Conservation (phyloP, 495 filamentous ascomycete genomes). For the Gamarada debralockiae region DNA sequence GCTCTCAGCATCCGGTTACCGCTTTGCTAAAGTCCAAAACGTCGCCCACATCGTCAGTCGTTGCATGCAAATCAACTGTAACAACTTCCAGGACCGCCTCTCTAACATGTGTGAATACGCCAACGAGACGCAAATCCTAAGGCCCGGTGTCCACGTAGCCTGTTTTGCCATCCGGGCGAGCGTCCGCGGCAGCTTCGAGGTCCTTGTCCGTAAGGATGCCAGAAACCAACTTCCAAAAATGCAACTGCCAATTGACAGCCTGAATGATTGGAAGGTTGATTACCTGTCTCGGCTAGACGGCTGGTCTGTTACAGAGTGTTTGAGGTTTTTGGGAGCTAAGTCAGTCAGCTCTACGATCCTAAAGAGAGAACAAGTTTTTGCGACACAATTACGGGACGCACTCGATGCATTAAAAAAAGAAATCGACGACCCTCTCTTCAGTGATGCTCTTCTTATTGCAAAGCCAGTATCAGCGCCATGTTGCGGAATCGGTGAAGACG, state of each 20-base stretch:
- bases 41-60: slow-evolving; percentile 63
- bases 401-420: slow-evolving; percentile 35
- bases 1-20: slow-evolving; percentile 64
- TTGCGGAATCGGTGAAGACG: slow-evolving; percentile 16
- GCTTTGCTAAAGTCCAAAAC: slow-evolving; percentile 67
- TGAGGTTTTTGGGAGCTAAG: slow-evolving; percentile 9
- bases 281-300: slow-evolving; percentile 24
- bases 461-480: slow-evolving; percentile 38
- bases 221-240: slow-evolving; percentile 67
- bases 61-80: slow-evolving; percentile 64
- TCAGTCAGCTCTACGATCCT: background rate
- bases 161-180: slow-evolving; percentile 71
- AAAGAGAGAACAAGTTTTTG: slow-evolving; percentile 31
- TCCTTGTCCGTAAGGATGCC: slow-evolving; percentile 62
- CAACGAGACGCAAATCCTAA: slow-evolving; percentile 43
- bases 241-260: slow-evolving; percentile 49
- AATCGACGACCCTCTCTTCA: slow-evolving; percentile 38
- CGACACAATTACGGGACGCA: slow-evolving; percentile 30
- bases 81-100: slow-evolving; percentile 50
- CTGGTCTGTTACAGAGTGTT: slow-evolving; percentile 1
- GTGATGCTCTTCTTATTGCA: slow-evolving; percentile 37
- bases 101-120: slow-evolving; percentile 58
- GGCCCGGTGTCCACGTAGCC: slow-evolving; percentile 69
- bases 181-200: slow-evolving; percentile 59
- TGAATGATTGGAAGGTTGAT: slow-evolving; percentile 56